A percentile compares a stretch with the other conserved stretches of the same genome.
These are phyloP conservation scores for Dactylorhiza incarnata DNA, from an alignment of 106 monocot genomes.

Conservation along the genomic window DNA sequence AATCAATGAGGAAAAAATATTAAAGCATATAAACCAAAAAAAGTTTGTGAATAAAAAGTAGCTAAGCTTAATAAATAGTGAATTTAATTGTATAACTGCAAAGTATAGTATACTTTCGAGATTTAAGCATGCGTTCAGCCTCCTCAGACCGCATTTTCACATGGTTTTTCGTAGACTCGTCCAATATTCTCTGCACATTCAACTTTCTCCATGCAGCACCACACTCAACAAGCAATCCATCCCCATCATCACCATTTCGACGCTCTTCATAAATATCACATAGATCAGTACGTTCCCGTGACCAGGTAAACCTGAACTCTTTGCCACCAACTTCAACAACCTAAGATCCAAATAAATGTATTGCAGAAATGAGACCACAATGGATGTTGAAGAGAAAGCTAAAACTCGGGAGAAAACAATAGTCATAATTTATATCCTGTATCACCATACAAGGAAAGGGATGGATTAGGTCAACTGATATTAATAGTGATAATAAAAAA, in stretches of 20 bases:
- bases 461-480: neutral
- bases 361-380: neutral
- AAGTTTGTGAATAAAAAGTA: neutral
- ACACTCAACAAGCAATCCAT: slow-evolving; percentile 86
- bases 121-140: slow-evolving; percentile 70
- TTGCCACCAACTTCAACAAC: slow-evolving; percentile 86
- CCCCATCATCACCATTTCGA: slow-evolving; percentile 66
- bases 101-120: slow-evolving; percentile 59
- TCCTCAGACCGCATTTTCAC: slow-evolving; percentile 96
- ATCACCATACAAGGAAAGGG: neutral
- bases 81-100: slow-evolving; percentile 2
- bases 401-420: neutral
- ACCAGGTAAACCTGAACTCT: slow-evolving; percentile 92
- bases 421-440: neutral
- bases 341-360: slow-evolving; percentile 33
- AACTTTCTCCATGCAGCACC: slow-evolving; percentile 88
- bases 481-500: neutral
- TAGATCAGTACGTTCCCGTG: slow-evolving; percentile 53
- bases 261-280: slow-evolving; percentile 94
- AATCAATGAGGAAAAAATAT: neutral
- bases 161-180: slow-evolving; percentile 83
- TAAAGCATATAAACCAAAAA: neutral
- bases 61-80: neutral
- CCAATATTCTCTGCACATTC: slow-evolving; percentile 85
- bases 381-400: neutral